Conservation (phyloP, 2,329 filamentous ascomycete species). For the Beauveria sp. region DNA sequence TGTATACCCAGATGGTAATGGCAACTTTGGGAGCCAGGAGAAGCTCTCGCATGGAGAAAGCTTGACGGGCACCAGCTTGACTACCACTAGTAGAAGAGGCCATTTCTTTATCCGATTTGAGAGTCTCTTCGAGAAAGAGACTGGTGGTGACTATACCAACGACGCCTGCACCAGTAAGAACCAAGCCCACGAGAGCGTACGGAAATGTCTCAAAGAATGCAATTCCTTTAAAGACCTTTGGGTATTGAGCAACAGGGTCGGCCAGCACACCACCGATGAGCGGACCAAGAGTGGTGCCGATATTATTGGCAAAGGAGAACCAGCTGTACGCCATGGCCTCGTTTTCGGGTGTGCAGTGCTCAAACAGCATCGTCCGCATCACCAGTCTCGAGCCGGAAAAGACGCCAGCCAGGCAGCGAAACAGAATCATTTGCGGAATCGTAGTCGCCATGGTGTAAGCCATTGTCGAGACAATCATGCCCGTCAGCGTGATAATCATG, state of each 20-base stretch:
- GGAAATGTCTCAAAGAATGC: constrained; percentile 42
- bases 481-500: constrained; percentile 57
- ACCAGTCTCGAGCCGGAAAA: constrained; percentile 70
- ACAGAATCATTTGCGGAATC: constrained; percentile 68
- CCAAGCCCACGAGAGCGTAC: constrained; percentile 46
- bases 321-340: constrained; percentile 68
- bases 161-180: constrained; percentile 47
- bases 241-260: constrained; percentile 58
- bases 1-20: constrained; percentile 58
- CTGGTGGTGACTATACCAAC: constrained; percentile 42
- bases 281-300: constrained; percentile 68
- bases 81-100: too few species aligned
- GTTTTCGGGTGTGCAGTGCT: constrained; percentile 61
- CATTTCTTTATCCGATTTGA: constrained; percentile 27
- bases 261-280: constrained; percentile 64
- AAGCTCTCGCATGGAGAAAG: constrained; percentile 30
- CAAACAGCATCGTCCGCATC: constrained; percentile 68
- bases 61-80: background rate
- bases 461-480: constrained; percentile 51
- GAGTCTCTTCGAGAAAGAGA: constrained; percentile 58
- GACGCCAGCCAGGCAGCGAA: constrained; percentile 63
- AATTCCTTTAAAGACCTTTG: constrained; percentile 39
- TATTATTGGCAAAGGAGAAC: constrained; percentile 66
- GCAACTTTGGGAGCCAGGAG: constrained; percentile 56
- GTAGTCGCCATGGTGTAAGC: constrained; percentile 61